These are phyloP conservation scores for Phascolomyces articulosus DNA, from an alignment of 371 early-diverging fungal species.

Conservation along the genomic window DNA sequence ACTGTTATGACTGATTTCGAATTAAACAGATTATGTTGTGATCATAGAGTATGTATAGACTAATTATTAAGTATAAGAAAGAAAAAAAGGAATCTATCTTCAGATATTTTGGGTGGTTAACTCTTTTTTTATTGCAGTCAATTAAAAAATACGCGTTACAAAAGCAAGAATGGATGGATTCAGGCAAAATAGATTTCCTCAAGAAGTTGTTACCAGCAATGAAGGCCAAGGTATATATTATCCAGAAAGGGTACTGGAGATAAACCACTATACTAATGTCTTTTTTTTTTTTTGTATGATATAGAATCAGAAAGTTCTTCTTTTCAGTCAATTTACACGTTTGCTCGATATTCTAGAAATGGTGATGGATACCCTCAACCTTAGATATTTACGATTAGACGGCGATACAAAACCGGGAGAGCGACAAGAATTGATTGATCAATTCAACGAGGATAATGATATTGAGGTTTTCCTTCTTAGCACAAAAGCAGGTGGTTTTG, in stretches of 20 bases:
- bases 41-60: constrained; percentile 54
- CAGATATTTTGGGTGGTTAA: background rate
- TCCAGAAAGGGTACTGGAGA: too few relatives aligned
- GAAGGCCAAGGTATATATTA: constrained; percentile 47
- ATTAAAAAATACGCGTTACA: constrained; percentile 57
- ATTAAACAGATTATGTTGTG: constrained; percentile 69
- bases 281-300: background rate
- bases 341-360: constrained; percentile 64
- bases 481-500: constrained; percentile 92
- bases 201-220: constrained; percentile 61
- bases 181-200: constrained; percentile 76
- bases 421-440: constrained; percentile 79
- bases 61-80: background rate
- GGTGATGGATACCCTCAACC: constrained; percentile 50
- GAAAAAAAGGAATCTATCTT: too few relatives aligned
- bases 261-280: too few relatives aligned
- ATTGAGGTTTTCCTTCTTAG: constrained; percentile 85
- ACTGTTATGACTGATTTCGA: constrained; percentile 86
- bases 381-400: constrained; percentile 63
- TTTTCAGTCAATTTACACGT: constrained; percentile 87
- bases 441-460: constrained; percentile 66
- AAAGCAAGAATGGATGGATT: constrained; percentile 71
- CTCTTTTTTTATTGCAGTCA: constrained; percentile 25
- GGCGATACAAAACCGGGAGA: constrained; percentile 69
- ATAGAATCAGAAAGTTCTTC: constrained; percentile 67